Conservation (phyloP, 441 rosid species). For the Adansonia gregorii region DNA sequence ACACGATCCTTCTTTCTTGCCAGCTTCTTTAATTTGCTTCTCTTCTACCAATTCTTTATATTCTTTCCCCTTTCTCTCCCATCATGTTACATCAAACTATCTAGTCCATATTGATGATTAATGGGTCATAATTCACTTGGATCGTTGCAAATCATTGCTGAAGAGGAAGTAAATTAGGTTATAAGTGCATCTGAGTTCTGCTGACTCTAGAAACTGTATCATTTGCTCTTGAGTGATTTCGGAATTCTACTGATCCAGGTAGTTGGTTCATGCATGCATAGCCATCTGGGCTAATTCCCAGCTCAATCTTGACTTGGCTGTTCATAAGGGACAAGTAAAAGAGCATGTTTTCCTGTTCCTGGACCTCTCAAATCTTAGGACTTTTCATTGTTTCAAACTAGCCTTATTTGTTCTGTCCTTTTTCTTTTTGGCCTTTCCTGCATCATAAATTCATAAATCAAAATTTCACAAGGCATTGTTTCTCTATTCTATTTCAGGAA, state of each 20-base stretch:
- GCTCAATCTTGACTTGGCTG: not conserved
- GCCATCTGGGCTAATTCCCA: conserved; percentile 3
- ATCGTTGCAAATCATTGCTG: not conserved
- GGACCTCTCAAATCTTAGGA: conserved; percentile 1
- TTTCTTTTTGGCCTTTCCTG: conserved; percentile 1
- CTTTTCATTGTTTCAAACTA: not conserved
- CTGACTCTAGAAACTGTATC: not conserved
- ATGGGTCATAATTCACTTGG: not conserved
- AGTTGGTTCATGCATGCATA: conserved; percentile 1
- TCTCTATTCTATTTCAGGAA: not conserved
- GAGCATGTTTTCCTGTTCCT: not conserved
- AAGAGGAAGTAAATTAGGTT: not conserved
- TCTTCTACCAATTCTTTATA: not conserved
- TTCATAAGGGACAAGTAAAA: not conserved
- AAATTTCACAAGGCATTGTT: not conserved
- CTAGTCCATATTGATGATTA: not conserved
- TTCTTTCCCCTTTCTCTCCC: not conserved
- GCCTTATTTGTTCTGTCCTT: not conserved
- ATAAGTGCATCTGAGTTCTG: not conserved
- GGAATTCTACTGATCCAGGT: not conserved
- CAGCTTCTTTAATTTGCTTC: not conserved
- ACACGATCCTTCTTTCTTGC: conserved; percentile 18
- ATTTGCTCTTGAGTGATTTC: not conserved
- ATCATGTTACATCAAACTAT: not conserved
- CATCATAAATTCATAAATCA: conserved; percentile 10